phyloP scores from a whole-genome alignment of 306 rosid genomes.

The Geum urbanum region DNA sequence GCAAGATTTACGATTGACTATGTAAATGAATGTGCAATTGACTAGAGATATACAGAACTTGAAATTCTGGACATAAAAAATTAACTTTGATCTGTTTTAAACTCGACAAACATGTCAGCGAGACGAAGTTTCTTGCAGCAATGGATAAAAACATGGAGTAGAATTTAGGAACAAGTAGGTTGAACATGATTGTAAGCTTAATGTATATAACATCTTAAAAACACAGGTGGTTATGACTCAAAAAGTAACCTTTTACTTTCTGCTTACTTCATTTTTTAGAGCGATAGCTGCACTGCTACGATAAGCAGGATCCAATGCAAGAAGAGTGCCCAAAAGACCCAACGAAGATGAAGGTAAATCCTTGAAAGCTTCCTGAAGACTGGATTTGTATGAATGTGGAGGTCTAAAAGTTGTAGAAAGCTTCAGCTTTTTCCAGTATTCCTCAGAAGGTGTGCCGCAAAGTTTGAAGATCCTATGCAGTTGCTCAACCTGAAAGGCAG shows the following conservation, averaged over 20 bases:
- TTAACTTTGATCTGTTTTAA: neutral
- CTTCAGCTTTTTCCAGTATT: conserved; percentile 70
- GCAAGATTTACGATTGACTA: neutral
- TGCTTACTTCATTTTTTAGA: conserved; percentile 56
- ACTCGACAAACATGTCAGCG: neutral
- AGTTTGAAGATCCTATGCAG: conserved; percentile 74
- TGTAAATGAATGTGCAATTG: neutral
- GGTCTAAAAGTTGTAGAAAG: conserved; percentile 60
- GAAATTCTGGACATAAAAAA: neutral
- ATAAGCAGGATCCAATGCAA: conserved; percentile 69
- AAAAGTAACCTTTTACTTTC: conserved; percentile 7
- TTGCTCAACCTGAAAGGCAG: conserved; percentile 76
- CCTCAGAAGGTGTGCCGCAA: conserved; percentile 92
- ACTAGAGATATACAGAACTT: neutral
- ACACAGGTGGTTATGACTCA: neutral
- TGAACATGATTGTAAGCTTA: neutral
- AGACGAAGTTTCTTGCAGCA: neutral
- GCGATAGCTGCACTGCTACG: conserved; percentile 73
- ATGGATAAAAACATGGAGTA: neutral
- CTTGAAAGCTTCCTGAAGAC: conserved; percentile 54
- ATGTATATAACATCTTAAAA: neutral
- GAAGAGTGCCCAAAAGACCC: conserved; percentile 66
- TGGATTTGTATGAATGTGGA: conserved; percentile 61
- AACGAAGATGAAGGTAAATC: conserved; percentile 66
- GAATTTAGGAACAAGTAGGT: neutral